A percentile compares a stretch with the other conserved stretches of the same genome.
These are phyloP conservation scores for Rugonectria rugulosa DNA, from an alignment of 2,329 filamentous ascomycete genomes.

Conservation along the genomic window DNA sequence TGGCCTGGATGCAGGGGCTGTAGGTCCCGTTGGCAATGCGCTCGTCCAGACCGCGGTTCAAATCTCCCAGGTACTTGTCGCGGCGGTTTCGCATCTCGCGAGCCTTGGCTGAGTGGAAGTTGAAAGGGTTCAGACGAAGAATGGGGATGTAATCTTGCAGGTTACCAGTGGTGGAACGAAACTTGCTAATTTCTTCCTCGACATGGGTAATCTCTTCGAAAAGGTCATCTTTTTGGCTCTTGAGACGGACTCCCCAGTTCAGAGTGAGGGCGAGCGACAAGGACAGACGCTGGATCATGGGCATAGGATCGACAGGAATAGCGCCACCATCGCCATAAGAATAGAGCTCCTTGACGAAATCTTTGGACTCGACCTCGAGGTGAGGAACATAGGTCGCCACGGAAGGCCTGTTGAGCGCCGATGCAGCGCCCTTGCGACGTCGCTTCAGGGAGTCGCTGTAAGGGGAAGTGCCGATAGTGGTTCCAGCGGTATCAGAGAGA, in stretches of 20 bases:
- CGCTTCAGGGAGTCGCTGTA: slow-evolving; percentile 71
- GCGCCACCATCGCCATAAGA: slow-evolving; percentile 63
- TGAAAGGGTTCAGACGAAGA: slow-evolving; percentile 67
- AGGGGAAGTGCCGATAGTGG: slow-evolving; percentile 72
- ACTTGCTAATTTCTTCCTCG: slow-evolving; percentile 66
- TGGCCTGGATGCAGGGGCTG: slow-evolving; percentile 72
- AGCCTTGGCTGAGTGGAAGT: slow-evolving; percentile 63
- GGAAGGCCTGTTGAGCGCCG: slow-evolving; percentile 70
- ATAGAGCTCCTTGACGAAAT: slow-evolving; percentile 68
- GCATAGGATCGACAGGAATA: slow-evolving; percentile 68
- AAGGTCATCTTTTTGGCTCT: slow-evolving; percentile 63
- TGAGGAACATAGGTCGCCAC: slow-evolving; percentile 69
- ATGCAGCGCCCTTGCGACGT: slow-evolving; percentile 69
- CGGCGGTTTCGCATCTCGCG: slow-evolving; percentile 66
- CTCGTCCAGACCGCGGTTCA: slow-evolving; percentile 67
- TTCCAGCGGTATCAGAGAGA: slow-evolving; percentile 70
- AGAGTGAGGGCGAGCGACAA: slow-evolving; percentile 69
- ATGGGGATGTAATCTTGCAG: slow-evolving; percentile 69
- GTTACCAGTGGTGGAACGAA: slow-evolving; percentile 67
- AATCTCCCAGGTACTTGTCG: slow-evolving; percentile 64
- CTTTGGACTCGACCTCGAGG: slow-evolving; percentile 68
- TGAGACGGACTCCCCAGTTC: slow-evolving; percentile 71
- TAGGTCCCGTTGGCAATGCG: slow-evolving; percentile 67
- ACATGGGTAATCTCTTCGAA: slow-evolving; percentile 70
- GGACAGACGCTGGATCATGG: slow-evolving; percentile 71